These are phyloP conservation scores for Candida sanyiensis DNA, from an alignment of 805 yeast genomes.

Conservation along the genomic window DNA sequence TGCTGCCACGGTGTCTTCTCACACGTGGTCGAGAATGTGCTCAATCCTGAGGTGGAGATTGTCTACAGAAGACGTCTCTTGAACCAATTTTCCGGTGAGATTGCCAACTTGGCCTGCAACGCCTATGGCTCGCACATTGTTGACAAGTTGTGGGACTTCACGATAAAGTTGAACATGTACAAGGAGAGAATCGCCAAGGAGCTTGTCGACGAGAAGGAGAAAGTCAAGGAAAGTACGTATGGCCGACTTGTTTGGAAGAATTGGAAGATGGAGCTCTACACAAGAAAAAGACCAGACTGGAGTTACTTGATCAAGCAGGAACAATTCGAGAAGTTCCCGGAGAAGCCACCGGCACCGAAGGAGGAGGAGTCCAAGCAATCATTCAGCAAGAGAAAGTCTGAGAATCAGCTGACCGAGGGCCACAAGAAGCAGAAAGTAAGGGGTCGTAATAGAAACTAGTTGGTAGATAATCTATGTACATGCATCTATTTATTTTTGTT, in stretches of 20 bases:
- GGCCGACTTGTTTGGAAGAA: slow-evolving; percentile 94
- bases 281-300: slow-evolving; percentile 79
- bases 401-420: slow-evolving; percentile 1
- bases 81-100: slow-evolving; percentile 54
- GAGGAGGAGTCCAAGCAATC: background rate
- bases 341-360: slow-evolving; percentile 31
- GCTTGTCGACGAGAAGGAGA: slow-evolving; percentile 50
- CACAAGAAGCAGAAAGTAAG: slow-evolving; percentile 24
- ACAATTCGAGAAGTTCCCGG: slow-evolving; percentile 37
- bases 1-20: slow-evolving; percentile 88
- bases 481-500: too few species aligned
- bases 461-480: too few species aligned
- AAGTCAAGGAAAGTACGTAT: slow-evolving; percentile 77
- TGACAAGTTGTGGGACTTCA: slow-evolving; percentile 78
- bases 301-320: slow-evolving; percentile 53
- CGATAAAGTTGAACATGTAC: slow-evolving; percentile 70
- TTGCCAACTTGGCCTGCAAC: slow-evolving; percentile 63
- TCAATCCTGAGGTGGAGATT: slow-evolving; percentile 43
- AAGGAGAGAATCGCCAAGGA: slow-evolving; percentile 81
- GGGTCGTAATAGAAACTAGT: slow-evolving; percentile 25
- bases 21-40: slow-evolving; percentile 71
- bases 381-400: slow-evolving; percentile 15
- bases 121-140: slow-evolving; percentile 89
- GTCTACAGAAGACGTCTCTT: slow-evolving; percentile 63
- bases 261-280: slow-evolving; percentile 81